Base-by-base conservation (phyloP, 192 early-diverging fungal genomes). In the Coemansia sp. region DNA sequence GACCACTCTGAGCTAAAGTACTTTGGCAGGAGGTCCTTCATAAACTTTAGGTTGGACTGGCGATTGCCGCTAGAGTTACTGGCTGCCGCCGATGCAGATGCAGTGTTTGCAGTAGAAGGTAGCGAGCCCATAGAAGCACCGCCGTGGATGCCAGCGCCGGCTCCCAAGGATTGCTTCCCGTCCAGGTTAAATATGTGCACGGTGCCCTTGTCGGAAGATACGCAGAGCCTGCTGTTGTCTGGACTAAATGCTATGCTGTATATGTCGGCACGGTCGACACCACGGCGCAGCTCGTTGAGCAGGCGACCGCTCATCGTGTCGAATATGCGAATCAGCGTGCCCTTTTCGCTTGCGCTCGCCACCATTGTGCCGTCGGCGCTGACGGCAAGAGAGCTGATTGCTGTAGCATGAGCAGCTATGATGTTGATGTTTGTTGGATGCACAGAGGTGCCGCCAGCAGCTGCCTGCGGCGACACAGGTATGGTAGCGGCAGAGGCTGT, bases 1-100 rank as follows among this genome's bases (percentile, higher is more conserved):
- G 85, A 88, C 91, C 92, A 94, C 52, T 88, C 87, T 4, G 86
- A 89, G n/a, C 87, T 89, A 80, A 97, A 97, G 64, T 97, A 97
- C 55, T 91, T 91, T 42, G 92, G 92, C 59, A 94, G 63, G 11
- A 91, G 47, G 38, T 89, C 86, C 55, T 88, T 88, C 85, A 91
- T 84, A 46, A 91, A 91, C 55, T 68, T 71, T 5, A 76, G 34
- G 44, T 63, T 81, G 14, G 80, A 83, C 32, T 77, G 71, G 36
- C 79, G 72, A 68, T 86, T 85, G 28, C 77, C 70, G 7, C 52
- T 37, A n/a, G n/a, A n/a, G n/a, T n/a, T n/a, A n/a, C n/a, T n/a
- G 8, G 66, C 27, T 3, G 61, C 28, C 9, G 53, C 32, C 17
- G 58, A 20, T 24, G 64, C 46, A 5, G 30, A 32, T n/a, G n/a